phyloP scores from a whole-genome alignment of 2,329 filamentous ascomycete species.

The Phyllosticta capitalensis region DNA sequence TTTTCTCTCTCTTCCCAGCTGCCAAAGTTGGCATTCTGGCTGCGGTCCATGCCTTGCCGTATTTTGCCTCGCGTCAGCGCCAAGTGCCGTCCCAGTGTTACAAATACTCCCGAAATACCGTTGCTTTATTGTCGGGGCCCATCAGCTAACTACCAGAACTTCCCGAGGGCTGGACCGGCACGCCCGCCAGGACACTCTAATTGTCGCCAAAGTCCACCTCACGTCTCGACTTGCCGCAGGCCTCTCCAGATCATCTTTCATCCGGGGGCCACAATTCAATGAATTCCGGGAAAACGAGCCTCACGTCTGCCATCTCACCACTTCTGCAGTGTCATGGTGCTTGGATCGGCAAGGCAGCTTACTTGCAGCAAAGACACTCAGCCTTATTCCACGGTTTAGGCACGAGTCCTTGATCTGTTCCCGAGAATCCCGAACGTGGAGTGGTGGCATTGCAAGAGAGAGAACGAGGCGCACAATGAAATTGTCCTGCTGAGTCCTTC shows the following conservation, averaged over 20 bases:
- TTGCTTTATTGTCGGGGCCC: neutral
- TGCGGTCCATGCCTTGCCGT: neutral
- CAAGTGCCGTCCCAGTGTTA: slow-evolving; percentile 3
- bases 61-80: neutral
- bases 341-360: neutral
- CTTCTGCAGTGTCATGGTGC: neutral
- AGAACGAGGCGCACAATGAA: neutral
- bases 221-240: neutral
- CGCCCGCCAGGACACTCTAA: neutral
- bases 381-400: neutral
- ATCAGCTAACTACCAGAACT: neutral
- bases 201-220: neutral
- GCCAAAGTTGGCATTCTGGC: neutral
- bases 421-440: neutral
- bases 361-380: neutral
- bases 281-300: neutral
- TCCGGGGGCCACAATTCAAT: too few species aligned
- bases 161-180: neutral
- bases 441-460: neutral
- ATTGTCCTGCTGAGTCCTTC: neutral
- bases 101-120: neutral
- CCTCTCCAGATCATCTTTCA: neutral
- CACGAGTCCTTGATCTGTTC: neutral
- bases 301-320: neutral
- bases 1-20: neutral